Conservation (phyloP, 2,329 filamentous ascomycete species). For the Cadophora luteo-olivacea region DNA sequence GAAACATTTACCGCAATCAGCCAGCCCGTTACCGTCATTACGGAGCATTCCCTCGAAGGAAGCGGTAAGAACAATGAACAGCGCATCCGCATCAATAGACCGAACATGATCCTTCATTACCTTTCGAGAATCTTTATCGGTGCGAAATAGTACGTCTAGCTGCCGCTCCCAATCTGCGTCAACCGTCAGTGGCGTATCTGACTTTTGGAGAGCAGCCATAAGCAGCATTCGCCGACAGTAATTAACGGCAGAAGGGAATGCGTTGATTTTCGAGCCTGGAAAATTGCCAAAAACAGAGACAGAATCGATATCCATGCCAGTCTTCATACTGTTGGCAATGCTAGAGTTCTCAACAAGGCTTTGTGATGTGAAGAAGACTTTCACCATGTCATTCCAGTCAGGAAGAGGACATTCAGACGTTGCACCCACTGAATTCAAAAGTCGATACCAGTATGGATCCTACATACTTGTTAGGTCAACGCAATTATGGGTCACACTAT, state of each 20-base stretch:
- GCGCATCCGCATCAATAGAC: constrained; percentile 47
- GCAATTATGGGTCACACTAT: background rate
- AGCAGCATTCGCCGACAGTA: constrained; percentile 71
- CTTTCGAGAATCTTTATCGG: constrained; percentile 69
- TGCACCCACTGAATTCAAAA: constrained; percentile 61
- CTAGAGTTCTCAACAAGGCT: constrained; percentile 44
- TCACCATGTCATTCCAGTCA: constrained; percentile 58
- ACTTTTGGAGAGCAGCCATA: constrained; percentile 54
- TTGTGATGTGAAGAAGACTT: constrained; percentile 54
- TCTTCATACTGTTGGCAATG: constrained; percentile 43
- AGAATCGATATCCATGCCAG: constrained; percentile 50
- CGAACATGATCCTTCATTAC: constrained; percentile 62
- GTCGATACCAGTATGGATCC: constrained; percentile 70
- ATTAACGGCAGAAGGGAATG: constrained; percentile 72
- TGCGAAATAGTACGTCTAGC: constrained; percentile 74
- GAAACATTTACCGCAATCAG: constrained; percentile 59
- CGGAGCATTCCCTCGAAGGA: constrained; percentile 63
- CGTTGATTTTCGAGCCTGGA: constrained; percentile 52
- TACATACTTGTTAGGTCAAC: constrained; percentile 26
- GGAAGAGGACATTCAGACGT: constrained; percentile 51
- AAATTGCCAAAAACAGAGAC: constrained; percentile 48
- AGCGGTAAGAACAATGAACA: constrained; percentile 56
- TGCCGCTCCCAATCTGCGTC: constrained; percentile 87
- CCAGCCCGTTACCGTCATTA: constrained; percentile 48
- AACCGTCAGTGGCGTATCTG: constrained; percentile 49